These are phyloP conservation scores for Trichoderma asperelloides DNA, from an alignment of 495 filamentous ascomycete genomes.

Conservation along the genomic window DNA sequence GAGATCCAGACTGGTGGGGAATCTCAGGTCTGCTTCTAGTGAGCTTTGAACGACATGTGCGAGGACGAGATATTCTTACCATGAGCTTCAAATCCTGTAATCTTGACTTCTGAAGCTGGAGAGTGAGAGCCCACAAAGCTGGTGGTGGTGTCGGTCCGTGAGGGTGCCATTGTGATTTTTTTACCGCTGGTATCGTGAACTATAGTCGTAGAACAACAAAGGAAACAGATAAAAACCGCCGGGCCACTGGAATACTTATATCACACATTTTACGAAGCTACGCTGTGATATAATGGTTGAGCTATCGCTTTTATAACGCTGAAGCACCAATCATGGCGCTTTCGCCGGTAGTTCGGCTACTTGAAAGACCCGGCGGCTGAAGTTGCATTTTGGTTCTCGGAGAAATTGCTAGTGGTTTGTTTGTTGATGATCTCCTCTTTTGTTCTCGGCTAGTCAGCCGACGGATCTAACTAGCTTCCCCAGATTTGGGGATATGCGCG, in stretches of 20 bases:
- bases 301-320: not conserved
- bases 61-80: slow-evolving; percentile 18
- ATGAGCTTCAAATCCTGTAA: slow-evolving; percentile 68
- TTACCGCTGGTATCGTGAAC: not conserved
- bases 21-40: slow-evolving; percentile 59
- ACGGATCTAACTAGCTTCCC: not conserved
- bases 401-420: not conserved
- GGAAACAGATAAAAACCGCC: not conserved
- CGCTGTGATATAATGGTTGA: not conserved
- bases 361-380: not conserved
- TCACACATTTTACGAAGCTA: not conserved
- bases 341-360: not conserved
- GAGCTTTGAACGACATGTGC: not conserved
- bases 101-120: slow-evolving; percentile 52
- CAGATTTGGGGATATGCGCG: not conserved
- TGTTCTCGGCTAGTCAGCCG: not conserved
- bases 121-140: not conserved
- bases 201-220: not conserved
- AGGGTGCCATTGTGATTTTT: not conserved
- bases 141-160: not conserved
- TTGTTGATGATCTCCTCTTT: not conserved
- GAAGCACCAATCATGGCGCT: not conserved
- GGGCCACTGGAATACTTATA: not conserved
- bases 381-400: not conserved
- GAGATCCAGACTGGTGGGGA: slow-evolving; percentile 90